A percentile compares a stretch with the other conserved stretches of the same genome.
These are phyloP conservation scores for Ophiocordyceps sinensis DNA, from an alignment of 2,329 filamentous ascomycete genomes.

Conservation along the genomic window DNA sequence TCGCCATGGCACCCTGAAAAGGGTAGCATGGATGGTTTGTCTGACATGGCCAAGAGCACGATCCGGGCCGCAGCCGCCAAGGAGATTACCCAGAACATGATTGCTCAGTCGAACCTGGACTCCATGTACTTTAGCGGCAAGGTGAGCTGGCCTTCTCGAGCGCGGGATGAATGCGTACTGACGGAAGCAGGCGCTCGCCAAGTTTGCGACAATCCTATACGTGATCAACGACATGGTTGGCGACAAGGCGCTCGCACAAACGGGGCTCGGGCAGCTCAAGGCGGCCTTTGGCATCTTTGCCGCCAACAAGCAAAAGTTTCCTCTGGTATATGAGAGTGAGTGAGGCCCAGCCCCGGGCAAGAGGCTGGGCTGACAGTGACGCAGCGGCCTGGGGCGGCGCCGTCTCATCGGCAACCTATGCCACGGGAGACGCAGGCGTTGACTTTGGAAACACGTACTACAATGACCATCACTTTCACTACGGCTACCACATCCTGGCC, in stretches of 20 bases:
- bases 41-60: slow-evolving; percentile 36
- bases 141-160: slow-evolving; percentile 20
- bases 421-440: slow-evolving; percentile 48
- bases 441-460: slow-evolving; percentile 90
- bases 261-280: slow-evolving; percentile 48
- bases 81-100: slow-evolving; percentile 66
- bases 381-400: slow-evolving; percentile 61
- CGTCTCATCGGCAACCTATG: slow-evolving; percentile 62
- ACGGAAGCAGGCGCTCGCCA: slow-evolving; percentile 46
- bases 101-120: slow-evolving; percentile 56
- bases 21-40: slow-evolving; percentile 31
- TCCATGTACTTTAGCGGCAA: slow-evolving; percentile 94
- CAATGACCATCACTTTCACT: slow-evolving; percentile 64
- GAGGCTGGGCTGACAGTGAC: background rate
- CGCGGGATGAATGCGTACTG: background rate
- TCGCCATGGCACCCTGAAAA: slow-evolving; percentile 55
- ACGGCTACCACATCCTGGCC: slow-evolving; percentile 80
- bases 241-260: slow-evolving; percentile 39
- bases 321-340: slow-evolving; percentile 49
- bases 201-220: slow-evolving; percentile 58
- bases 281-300: slow-evolving; percentile 50
- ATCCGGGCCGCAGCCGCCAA: slow-evolving; percentile 50
- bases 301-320: slow-evolving; percentile 51
- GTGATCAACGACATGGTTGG: slow-evolving; percentile 48
- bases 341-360: slow-evolving; percentile 2